A percentile compares a stretch with the other conserved stretches of the same genome.
Evolutionary conservation across 1,284 basidiomycete genomes (phyloP).

Genomic region (Ceratobasidium sp.): DNA sequence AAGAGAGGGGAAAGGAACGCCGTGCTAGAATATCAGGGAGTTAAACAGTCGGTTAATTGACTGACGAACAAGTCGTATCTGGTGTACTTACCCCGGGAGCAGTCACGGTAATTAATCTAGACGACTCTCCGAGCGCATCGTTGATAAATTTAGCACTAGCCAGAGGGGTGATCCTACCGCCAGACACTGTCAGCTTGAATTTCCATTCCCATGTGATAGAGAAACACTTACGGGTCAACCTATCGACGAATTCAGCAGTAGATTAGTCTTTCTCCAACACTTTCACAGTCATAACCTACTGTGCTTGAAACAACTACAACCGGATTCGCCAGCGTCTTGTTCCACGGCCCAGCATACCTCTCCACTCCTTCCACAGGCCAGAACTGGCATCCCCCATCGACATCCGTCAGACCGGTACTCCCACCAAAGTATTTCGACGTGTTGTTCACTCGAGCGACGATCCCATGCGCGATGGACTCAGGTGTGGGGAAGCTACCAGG

Average conservation of each 20-base stretch:
- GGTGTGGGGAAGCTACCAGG: constrained; percentile 2
- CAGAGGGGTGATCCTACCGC: constrained; percentile 45
- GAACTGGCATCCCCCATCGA: constrained; percentile 48
- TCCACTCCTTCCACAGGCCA: constrained; percentile 47
- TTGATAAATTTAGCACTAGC: constrained; percentile 5
- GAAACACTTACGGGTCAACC: constrained; percentile 49
- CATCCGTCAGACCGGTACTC: constrained; percentile 34
- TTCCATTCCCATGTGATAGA: too few relatives aligned
- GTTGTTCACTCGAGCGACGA: constrained; percentile 17
- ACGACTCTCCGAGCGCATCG: constrained; percentile 1
- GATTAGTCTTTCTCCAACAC: background rate
- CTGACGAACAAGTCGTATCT: background rate
- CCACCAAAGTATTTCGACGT: constrained; percentile 33
- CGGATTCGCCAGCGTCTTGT: constrained; percentile 36
- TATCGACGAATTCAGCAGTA: background rate
- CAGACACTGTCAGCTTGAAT: constrained; percentile 37
- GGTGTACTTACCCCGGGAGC: constrained; percentile 6
- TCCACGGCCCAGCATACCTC: constrained; percentile 47
- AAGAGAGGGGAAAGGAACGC: background rate
- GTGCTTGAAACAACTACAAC: constrained; percentile 38
- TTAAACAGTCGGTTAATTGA: background rate
- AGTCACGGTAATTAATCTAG: background rate
- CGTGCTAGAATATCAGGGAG: background rate
- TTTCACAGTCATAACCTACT: constrained; percentile 5
- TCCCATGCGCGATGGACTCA: constrained; percentile 51